A percentile compares a stretch with the other conserved stretches of the same genome.
Conservation (phyloP, 73 alveolate genomes). For the Stentor coeruleus region DNA sequence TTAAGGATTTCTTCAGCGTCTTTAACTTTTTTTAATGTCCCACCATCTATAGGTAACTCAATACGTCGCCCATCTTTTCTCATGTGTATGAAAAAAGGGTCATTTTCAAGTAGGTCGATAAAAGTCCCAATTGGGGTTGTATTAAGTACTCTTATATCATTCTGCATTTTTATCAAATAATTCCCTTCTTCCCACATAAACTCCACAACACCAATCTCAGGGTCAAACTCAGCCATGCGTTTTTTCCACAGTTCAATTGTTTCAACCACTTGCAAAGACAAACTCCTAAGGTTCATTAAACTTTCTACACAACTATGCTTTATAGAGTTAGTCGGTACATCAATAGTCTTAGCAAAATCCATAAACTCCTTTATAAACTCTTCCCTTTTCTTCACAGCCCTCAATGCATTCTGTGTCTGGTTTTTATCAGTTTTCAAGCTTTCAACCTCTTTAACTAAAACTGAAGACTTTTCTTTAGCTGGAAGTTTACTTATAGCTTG, state of each 20-base stretch:
- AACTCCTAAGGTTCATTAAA: background rate
- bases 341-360: background rate
- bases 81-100: slow-evolving; percentile 6
- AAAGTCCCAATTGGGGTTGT: background rate
- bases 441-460: background rate
- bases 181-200: slow-evolving; percentile 3
- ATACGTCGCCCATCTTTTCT: background rate
- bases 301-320: background rate
- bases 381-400: background rate
- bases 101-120: background rate
- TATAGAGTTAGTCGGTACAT: background rate
- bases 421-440: background rate
- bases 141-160: background rate
- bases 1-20: background rate
- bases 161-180: slow-evolving; percentile 18
- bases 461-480: background rate
- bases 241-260: background rate
- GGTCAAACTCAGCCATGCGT: background rate
- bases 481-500: background rate
- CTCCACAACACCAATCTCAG: background rate
- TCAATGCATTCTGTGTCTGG: background rate
- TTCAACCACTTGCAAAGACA: background rate
- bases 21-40: background rate
- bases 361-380: background rate
- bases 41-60: background rate